Conservation (phyloP, 1,284 basidiomycete genomes). For the Sporisorium graminicola region DNA sequence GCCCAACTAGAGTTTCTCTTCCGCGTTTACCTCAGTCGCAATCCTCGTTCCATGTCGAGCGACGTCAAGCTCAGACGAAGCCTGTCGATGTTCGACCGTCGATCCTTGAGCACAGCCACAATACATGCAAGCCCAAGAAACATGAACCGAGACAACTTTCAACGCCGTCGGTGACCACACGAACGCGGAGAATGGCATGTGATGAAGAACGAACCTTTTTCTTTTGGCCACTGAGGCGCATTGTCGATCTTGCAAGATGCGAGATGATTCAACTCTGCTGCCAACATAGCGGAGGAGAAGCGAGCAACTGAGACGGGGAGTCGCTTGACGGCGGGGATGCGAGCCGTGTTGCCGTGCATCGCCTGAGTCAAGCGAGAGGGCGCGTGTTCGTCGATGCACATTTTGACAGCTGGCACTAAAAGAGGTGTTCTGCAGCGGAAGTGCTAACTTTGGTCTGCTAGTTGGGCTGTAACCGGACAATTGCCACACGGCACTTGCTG, state of each 20-base stretch:
- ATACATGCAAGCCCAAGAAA: background rate
- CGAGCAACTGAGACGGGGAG: background rate
- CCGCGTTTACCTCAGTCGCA: too few species aligned
- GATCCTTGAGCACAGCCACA: background rate
- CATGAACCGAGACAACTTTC: background rate
- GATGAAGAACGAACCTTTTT: too few species aligned
- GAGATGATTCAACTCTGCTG: background rate
- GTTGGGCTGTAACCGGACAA: background rate
- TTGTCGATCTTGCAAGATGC: slow-evolving; percentile 8
- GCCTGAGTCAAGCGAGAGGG: background rate
- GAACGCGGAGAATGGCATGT: slow-evolving; percentile 22
- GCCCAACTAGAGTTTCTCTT: background rate
- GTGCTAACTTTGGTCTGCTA: background rate
- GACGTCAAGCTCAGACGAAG: background rate
- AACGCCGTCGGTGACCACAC: background rate
- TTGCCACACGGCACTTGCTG: background rate
- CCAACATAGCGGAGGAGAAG: background rate
- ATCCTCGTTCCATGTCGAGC: background rate
- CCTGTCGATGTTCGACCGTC: background rate
- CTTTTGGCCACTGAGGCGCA: background rate
- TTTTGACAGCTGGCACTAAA: slow-evolving; percentile 14
- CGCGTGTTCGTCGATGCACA: background rate
- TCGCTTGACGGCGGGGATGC: background rate
- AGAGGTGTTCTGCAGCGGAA: background rate
- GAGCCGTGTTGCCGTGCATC: slow-evolving; percentile 23